phyloP scores from a whole-genome alignment of 2,329 filamentous ascomycete species.

The Fusarium sp. region DNA sequence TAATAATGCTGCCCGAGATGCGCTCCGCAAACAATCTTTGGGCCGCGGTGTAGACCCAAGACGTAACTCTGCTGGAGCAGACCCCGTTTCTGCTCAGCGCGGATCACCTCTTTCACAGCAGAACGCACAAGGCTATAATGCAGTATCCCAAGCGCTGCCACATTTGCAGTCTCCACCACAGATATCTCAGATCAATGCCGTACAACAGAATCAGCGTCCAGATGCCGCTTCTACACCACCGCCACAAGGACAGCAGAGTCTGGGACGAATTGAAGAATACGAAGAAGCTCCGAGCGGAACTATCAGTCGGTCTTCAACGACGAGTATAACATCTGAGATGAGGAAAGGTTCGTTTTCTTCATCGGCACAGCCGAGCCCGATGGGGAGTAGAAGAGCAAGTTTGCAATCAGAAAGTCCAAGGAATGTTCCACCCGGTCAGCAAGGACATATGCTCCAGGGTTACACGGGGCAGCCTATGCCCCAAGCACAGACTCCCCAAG shows the following conservation, averaged over 20 bases:
- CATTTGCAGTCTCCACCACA: slow-evolving; percentile 33
- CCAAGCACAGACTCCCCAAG: slow-evolving; percentile 4
- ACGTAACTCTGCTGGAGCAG: slow-evolving; percentile 37
- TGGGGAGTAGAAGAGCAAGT: slow-evolving; percentile 38
- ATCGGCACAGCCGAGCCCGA: slow-evolving; percentile 33
- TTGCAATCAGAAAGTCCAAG: slow-evolving; percentile 33
- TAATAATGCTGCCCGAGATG: slow-evolving; percentile 37
- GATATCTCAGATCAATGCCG: slow-evolving; percentile 14
- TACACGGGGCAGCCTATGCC: slow-evolving; percentile 15
- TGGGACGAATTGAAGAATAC: slow-evolving; percentile 44
- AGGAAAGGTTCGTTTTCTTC: slow-evolving; percentile 31
- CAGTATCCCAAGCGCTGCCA: slow-evolving; percentile 2
- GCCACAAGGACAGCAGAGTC: slow-evolving; percentile 29
- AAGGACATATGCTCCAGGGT: slow-evolving; percentile 7
- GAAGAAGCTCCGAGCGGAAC: slow-evolving; percentile 33
- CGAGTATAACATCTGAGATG: slow-evolving; percentile 23
- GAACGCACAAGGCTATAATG: slow-evolving; percentile 2
- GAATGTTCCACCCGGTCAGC: slow-evolving; percentile 20
- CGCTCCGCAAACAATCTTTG: slow-evolving; percentile 40
- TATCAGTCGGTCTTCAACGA: slow-evolving; percentile 35
- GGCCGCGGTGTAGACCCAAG: slow-evolving; percentile 35
- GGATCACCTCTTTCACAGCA: slow-evolving; percentile 28
- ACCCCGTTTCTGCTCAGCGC: slow-evolving; percentile 18
- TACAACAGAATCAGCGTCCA: slow-evolving; percentile 16
- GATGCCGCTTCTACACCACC: slow-evolving; percentile 11